Evolutionary conservation across 495 filamentous ascomycete species (phyloP).

Genomic region (Trichocladium uniseriatum): DNA sequence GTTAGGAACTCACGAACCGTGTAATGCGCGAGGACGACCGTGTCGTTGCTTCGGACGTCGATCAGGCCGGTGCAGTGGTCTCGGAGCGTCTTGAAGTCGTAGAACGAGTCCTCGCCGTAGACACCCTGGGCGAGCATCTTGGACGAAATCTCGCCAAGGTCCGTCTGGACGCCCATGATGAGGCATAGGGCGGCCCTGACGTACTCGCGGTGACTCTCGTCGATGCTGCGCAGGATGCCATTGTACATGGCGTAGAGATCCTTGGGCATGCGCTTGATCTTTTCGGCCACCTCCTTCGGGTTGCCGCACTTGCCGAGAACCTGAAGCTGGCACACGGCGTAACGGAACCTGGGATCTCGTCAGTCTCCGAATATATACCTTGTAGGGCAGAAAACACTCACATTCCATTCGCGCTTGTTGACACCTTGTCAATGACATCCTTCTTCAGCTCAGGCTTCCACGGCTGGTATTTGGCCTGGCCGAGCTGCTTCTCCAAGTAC

Average conservation of each 20-base stretch:
- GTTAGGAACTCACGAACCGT: conserved; percentile 14
- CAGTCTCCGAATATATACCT: not conserved
- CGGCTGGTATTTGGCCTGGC: conserved; percentile 11
- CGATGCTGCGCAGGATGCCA: conserved; percentile 26
- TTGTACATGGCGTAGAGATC: conserved; percentile 35
- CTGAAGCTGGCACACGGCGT: conserved; percentile 38
- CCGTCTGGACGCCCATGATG: not conserved
- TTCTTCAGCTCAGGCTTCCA: conserved; percentile 18
- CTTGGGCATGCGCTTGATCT: conserved; percentile 28
- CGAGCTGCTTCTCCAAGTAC: conserved; percentile 20
- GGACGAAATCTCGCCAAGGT: not conserved
- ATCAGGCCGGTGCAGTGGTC: conserved; percentile 7
- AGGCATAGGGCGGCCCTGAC: conserved; percentile 5
- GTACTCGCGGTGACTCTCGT: conserved; percentile 16
- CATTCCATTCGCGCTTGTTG: conserved; percentile 33
- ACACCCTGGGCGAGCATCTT: not conserved
- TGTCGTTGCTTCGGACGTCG: not conserved
- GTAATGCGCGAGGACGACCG: conserved; percentile 9
- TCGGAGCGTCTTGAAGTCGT: not conserved
- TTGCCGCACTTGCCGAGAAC: conserved; percentile 20
- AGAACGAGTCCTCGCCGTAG: not conserved
- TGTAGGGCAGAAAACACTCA: not conserved
- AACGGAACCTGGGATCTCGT: conserved; percentile 22
- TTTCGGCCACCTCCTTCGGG: conserved; percentile 13
- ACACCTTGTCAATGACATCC: conserved; percentile 18